phyloP scores from a whole-genome alignment of 2,329 filamentous ascomycete species.

The Lasiodiplodia sp. region DNA sequence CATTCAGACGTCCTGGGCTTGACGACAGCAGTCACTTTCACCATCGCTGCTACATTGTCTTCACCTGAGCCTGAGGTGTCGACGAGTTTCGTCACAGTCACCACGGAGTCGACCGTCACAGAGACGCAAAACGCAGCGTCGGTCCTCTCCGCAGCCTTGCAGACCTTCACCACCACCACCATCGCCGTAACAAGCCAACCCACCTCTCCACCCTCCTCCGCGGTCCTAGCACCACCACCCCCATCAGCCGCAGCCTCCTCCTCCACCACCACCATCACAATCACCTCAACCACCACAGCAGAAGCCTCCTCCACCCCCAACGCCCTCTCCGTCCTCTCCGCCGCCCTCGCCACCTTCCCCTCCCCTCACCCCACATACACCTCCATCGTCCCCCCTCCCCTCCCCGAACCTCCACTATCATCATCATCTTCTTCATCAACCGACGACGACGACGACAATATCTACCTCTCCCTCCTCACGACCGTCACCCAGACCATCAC shows the following conservation, averaged over 20 bases:
- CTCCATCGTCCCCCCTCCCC: not conserved
- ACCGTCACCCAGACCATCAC: not conserved
- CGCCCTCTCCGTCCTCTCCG: not conserved
- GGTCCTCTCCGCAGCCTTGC: not conserved
- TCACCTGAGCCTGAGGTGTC: not conserved
- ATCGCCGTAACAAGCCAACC: not conserved
- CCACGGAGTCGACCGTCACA: not conserved
- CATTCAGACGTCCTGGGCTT: not conserved
- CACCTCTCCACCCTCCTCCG: not conserved
- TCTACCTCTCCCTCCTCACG: not conserved
- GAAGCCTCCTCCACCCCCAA: not conserved
- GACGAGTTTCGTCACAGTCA: not conserved
- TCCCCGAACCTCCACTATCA: not conserved
- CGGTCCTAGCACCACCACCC: not conserved
- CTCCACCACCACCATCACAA: not conserved
- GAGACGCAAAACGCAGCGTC: not conserved
- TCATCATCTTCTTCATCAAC: not conserved
- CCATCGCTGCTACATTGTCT: not conserved
- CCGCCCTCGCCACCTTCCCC: slow-evolving; percentile 8
- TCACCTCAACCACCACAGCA: not conserved
- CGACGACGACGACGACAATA: not conserved
- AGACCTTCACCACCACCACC: not conserved
- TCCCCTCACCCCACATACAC: not conserved
- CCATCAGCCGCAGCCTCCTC: not conserved
- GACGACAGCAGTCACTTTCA: not conserved